These are phyloP conservation scores for Ogataea pilisensis DNA, from an alignment of 805 yeast genomes.

Conservation along the genomic window DNA sequence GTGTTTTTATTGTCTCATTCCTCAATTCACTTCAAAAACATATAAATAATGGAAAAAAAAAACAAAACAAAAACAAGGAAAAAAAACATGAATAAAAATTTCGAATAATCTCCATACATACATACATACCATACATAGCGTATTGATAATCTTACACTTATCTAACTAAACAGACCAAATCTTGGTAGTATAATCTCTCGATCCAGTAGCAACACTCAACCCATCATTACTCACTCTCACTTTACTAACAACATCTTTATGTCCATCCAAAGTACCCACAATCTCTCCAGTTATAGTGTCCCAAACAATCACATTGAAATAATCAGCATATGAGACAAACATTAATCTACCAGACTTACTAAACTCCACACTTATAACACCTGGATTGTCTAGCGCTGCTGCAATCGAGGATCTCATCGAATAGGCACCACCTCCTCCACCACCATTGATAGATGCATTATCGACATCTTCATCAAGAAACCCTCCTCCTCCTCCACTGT, in stretches of 20 bases:
- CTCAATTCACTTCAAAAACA: too few species aligned
- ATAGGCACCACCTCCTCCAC: not conserved
- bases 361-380: constrained; percentile 68
- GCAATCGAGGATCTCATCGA: constrained; percentile 26
- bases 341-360: constrained; percentile 71
- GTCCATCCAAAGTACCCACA: constrained; percentile 65
- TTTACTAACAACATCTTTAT: constrained; percentile 55
- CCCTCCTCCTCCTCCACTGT: too few species aligned
- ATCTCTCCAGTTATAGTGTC: constrained; percentile 64
- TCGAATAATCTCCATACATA: too few species aligned
- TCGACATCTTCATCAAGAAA: too few species aligned
- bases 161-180: constrained; percentile 57
- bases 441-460: not conserved
- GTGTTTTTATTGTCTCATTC: too few species aligned
- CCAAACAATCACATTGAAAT: constrained; percentile 67
- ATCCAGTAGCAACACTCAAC: constrained; percentile 67
- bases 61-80: too few species aligned
- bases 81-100: too few species aligned
- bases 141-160: too few species aligned
- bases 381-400: constrained; percentile 51
- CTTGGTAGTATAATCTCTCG: constrained; percentile 74
- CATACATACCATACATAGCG: too few species aligned
- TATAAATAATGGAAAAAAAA: too few species aligned
- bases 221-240: constrained; percentile 74
- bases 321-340: constrained; percentile 72